Evolutionary conservation across 495 filamentous ascomycete species (phyloP), one percentile per base, ranked within the genome.

Genomic region (Astrocystis sublimbata): DNA sequence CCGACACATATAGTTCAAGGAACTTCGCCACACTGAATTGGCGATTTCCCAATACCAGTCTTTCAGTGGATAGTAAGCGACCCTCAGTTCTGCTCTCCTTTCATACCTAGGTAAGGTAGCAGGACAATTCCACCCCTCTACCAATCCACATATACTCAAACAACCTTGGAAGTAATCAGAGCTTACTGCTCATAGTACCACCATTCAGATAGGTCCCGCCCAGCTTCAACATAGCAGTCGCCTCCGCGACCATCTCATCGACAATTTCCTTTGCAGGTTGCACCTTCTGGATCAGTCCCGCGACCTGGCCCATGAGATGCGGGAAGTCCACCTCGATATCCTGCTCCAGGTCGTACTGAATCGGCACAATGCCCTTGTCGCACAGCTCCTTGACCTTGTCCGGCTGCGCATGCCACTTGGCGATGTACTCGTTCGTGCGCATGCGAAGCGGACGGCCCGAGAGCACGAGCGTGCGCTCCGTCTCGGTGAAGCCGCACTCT

Each of bases 281-380:
- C 41, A 97, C 82, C 50, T 88, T 83, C 40, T 76, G 72, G 26
- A 97, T 86, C 9, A 84, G 78, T 2, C 88, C 93, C 0, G 92
- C 89, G 15, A 97, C 92, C 78, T 96, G 91, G n/a, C 92, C 92
- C 92, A 97, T 97, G 65, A 97, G 65, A 74, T 91, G 92, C 30
- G 92, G 92, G 58, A 88, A 79, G 69, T 96, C 91, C 38, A 94
- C 91, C 56, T 84, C 85, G 19, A 78, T 81, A 5, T 88, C 89
- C 42, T 84, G 76, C 45, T 93, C 89, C 72, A 96, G 73, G 75
- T 96, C 92, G 70, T 88, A 78, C 77, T 88, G 83, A 68, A 96
- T 76, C 1, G 92, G 92, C 64, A 94, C 88, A 30, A 94, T 71
- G 2, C 92, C 92, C 68, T 81, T 78, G 31, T 82, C 83, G 46